These are phyloP conservation scores for Teunomyces panamensis DNA, from an alignment of 805 yeast species.

Conservation along the genomic window DNA sequence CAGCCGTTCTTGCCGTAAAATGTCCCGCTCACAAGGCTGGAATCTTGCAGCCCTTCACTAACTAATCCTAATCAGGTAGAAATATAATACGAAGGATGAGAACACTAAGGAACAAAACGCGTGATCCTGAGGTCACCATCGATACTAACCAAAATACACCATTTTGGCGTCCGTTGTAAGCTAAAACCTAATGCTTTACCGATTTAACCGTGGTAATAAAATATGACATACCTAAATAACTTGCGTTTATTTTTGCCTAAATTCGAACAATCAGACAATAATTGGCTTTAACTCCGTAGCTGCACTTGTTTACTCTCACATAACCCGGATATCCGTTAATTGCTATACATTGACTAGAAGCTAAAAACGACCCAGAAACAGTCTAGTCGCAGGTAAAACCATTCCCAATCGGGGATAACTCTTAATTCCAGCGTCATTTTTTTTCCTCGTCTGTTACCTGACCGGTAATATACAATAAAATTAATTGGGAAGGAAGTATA, in stretches of 20 bases:
- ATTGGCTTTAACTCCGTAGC: not conserved
- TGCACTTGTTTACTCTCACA: not conserved
- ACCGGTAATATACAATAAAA: not conserved
- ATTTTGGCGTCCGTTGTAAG: not conserved
- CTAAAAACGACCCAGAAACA: not conserved
- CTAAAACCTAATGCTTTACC: not conserved
- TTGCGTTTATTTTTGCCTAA: not conserved
- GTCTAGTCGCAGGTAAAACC: not conserved
- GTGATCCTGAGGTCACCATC: not conserved
- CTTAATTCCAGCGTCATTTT: conserved; percentile 1
- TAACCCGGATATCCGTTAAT: not conserved
- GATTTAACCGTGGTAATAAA: not conserved
- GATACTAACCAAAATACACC: not conserved
- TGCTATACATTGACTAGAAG: not conserved
- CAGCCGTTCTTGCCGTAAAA: conserved; percentile 1
- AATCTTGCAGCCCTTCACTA: not conserved
- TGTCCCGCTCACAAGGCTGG: not conserved
- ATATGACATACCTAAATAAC: not conserved
- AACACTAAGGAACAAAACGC: not conserved
- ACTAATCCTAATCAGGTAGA: not conserved
- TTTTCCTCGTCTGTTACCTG: not conserved
- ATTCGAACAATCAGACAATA: not conserved
- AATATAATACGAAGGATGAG: not conserved
- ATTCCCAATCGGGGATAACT: conserved; percentile 1
- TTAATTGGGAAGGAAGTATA: not conserved